These are phyloP conservation scores for Pelargonium nanum DNA, from an alignment of 345 rosid species.

Conservation along the genomic window DNA sequence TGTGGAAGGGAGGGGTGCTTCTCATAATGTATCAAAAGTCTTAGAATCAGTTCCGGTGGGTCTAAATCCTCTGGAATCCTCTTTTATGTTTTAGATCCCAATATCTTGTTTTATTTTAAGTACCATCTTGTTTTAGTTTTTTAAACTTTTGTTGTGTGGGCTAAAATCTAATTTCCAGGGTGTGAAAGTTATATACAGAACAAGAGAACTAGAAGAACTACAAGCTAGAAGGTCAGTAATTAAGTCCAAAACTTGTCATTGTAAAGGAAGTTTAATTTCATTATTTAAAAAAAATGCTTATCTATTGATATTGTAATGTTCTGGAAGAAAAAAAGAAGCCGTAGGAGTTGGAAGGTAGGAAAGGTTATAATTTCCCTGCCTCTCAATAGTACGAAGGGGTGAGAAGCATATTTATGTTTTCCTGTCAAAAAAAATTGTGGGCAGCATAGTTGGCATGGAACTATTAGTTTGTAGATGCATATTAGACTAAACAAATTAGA, in stretches of 20 bases:
- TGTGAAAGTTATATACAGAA: slow-evolving; percentile 65
- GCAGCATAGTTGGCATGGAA: not conserved
- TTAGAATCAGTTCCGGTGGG: slow-evolving; percentile 55
- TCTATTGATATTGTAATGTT: not conserved
- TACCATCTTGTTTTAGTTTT: not conserved
- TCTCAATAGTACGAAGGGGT: not conserved
- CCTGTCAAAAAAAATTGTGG: not conserved
- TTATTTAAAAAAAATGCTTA: too few species aligned
- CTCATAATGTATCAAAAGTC: slow-evolving; percentile 55
- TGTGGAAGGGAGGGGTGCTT: slow-evolving; percentile 92
- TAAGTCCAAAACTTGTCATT: not conserved
- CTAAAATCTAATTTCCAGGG: slow-evolving; percentile 36
- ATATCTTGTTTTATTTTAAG: slow-evolving; percentile 4
- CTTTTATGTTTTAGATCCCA: not conserved
- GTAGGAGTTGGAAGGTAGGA: not conserved
- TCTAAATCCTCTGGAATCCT: not conserved
- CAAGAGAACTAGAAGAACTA: slow-evolving; percentile 74
- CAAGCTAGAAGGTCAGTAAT: slow-evolving; percentile 70
- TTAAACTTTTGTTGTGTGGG: too few species aligned
- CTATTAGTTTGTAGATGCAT: not conserved
- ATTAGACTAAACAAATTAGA: not conserved
- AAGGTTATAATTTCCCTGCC: too few species aligned
- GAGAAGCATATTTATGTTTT: not conserved
- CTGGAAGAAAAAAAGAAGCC: not conserved
- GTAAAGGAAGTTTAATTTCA: not conserved